A percentile compares a stretch with the other conserved stretches of the same genome.
Conservation (phyloP, 2,329 filamentous ascomycete species). For the Colletotrichum eleusines region DNA sequence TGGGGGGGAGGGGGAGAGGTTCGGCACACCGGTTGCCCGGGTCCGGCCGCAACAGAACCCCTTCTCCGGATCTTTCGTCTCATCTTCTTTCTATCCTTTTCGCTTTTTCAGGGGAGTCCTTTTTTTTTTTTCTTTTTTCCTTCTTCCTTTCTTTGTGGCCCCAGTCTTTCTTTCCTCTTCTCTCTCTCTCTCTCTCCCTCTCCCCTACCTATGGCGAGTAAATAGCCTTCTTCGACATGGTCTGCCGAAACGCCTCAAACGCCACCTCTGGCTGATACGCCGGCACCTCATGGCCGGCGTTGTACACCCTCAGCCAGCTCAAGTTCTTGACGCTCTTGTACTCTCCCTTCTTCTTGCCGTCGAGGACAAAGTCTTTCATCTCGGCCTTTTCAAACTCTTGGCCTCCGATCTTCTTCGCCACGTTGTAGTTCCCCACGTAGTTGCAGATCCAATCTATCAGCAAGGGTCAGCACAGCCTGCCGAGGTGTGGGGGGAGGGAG, state of each 20-base stretch:
- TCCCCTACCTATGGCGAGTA: not conserved
- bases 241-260: conserved; percentile 61
- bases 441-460: conserved; percentile 67
- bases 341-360: conserved; percentile 59
- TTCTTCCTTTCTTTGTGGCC: not conserved
- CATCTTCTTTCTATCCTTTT: too few species aligned
- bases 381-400: conserved; percentile 54
- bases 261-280: conserved; percentile 43
- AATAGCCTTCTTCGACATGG: conserved; percentile 62
- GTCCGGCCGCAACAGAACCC: not conserved
- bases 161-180: not conserved
- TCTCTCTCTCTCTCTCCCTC: not conserved
- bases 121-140: too few species aligned
- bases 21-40: not conserved
- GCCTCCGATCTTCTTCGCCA: conserved; percentile 49
- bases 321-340: conserved; percentile 65
- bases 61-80: not conserved
- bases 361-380: conserved; percentile 57
- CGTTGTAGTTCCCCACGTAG: conserved; percentile 61
- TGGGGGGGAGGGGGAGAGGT: too few species aligned
- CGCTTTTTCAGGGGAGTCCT: not conserved
- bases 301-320: conserved; percentile 61
- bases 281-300: conserved; percentile 56
- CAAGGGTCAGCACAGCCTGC: not conserved
- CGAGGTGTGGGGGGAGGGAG: too few species aligned